Conservation (phyloP, 2,329 filamentous ascomycete species). For the Pleoardoris graminearum region DNA sequence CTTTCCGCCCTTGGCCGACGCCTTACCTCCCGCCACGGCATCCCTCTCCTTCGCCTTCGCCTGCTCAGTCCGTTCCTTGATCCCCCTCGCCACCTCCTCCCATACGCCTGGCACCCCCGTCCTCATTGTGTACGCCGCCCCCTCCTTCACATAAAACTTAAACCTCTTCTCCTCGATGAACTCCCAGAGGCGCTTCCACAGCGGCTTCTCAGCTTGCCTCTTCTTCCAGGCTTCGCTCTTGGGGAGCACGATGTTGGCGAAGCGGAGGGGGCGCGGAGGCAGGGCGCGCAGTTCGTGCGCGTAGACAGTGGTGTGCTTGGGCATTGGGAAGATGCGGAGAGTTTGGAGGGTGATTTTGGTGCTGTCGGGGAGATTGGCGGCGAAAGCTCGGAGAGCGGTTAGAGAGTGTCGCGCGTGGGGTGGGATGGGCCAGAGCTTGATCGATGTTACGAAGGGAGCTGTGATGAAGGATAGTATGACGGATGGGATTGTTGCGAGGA, state of each 20-base stretch:
- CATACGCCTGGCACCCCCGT: slow-evolving; percentile 42
- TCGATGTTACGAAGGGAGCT: slow-evolving; percentile 41
- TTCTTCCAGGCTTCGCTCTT: slow-evolving; percentile 26
- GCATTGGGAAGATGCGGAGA: slow-evolving; percentile 39
- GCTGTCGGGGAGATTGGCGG: slow-evolving; percentile 19
- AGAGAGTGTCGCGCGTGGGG: slow-evolving; percentile 29
- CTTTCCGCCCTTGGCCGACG: background rate
- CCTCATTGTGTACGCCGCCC: slow-evolving; percentile 33
- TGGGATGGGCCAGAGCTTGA: slow-evolving; percentile 38
- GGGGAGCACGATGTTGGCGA: slow-evolving; percentile 40
- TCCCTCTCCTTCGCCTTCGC: slow-evolving; percentile 5
- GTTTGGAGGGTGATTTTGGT: slow-evolving; percentile 43
- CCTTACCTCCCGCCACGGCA: background rate
- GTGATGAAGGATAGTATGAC: slow-evolving; percentile 40
- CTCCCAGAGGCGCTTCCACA: slow-evolving; percentile 22
- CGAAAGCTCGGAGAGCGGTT: slow-evolving; percentile 31
- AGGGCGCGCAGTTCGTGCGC: slow-evolving; percentile 40
- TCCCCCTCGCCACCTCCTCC: slow-evolving; percentile 37
- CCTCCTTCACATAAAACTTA: slow-evolving; percentile 44
- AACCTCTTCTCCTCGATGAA: slow-evolving; percentile 35
- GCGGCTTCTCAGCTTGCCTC: slow-evolving; percentile 23
- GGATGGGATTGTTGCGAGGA: slow-evolving; percentile 38
- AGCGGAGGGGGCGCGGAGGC: slow-evolving; percentile 26
- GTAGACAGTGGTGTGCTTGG: slow-evolving; percentile 33
- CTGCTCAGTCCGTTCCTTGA: slow-evolving; percentile 30